Conservation (phyloP, 176 grass and related monocot genomes). For the Triticum urartu region DNA sequence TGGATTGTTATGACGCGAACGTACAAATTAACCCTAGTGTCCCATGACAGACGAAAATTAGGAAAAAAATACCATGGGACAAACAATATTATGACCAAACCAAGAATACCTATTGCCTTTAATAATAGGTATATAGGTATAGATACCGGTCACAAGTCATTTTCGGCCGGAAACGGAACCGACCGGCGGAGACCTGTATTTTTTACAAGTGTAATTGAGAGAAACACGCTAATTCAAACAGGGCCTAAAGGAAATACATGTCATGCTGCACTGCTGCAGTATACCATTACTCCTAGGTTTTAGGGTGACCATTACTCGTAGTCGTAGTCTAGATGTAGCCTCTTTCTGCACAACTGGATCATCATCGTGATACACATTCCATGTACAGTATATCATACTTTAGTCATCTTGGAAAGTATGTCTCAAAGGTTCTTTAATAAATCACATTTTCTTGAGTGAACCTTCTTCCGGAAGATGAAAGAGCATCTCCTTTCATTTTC, state of each 20-base stretch:
- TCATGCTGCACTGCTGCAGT: neutral
- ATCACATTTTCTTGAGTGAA: constrained; percentile 44
- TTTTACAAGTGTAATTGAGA: too few relatives aligned
- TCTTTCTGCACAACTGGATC: constrained; percentile 30
- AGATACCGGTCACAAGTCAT: too few relatives aligned
- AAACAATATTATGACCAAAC: too few relatives aligned
- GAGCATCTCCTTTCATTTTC: constrained; percentile 71
- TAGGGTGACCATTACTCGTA: constrained; percentile 12
- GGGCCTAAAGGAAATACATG: constrained; percentile 14
- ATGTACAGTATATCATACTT: constrained; percentile 66
- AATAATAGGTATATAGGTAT: too few relatives aligned
- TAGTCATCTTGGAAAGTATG: constrained; percentile 59
- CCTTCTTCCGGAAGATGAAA: constrained; percentile 68
- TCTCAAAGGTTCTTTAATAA: constrained; percentile 45
- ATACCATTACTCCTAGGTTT: neutral
- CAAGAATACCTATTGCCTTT: too few relatives aligned
- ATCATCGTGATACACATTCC: constrained; percentile 47
- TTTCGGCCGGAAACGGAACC: too few relatives aligned
- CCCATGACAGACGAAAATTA: too few relatives aligned
- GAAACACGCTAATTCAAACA: too few relatives aligned
- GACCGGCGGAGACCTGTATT: too few relatives aligned
- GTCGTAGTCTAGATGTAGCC: neutral
- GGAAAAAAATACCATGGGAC: too few relatives aligned
- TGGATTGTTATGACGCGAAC: too few relatives aligned
- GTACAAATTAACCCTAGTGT: too few relatives aligned